phyloP scores from a whole-genome alignment of 2,329 filamentous ascomycete genomes.

The Penicillium sp. region DNA sequence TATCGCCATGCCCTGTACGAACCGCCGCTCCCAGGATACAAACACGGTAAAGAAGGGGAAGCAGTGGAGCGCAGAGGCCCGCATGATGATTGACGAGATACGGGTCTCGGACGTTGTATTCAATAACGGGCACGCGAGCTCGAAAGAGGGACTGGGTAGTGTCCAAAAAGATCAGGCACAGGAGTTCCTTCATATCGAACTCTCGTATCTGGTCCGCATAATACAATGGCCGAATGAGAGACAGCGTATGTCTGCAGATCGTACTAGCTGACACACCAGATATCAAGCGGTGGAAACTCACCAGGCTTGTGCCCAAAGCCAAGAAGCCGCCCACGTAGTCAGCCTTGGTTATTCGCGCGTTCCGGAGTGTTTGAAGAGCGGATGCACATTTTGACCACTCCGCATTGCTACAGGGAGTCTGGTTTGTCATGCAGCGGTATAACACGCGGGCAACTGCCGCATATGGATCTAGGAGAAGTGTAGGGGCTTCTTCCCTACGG shows the following conservation, averaged over 20 bases:
- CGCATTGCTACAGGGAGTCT: background rate
- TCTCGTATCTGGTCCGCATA: background rate
- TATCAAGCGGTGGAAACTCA: slow-evolving; percentile 3
- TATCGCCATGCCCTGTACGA: background rate
- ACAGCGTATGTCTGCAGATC: slow-evolving; percentile 2
- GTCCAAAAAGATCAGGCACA: slow-evolving; percentile 3
- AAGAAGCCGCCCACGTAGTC: slow-evolving; percentile 1
- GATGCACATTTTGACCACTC: slow-evolving; percentile 1
- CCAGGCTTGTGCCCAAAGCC: background rate
- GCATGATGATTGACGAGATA: slow-evolving; percentile 2
- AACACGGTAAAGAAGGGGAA: slow-evolving; percentile 3
- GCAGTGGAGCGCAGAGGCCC: slow-evolving; percentile 1
- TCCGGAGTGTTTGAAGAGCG: background rate
- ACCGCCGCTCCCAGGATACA: background rate
- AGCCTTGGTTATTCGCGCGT: background rate
- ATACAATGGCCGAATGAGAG: slow-evolving; percentile 1
- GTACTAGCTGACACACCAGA: slow-evolving; percentile 4
- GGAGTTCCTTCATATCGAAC: background rate
- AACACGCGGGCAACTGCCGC: slow-evolving; percentile 1
- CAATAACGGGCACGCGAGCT: slow-evolving; percentile 1
- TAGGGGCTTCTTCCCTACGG: background rate
- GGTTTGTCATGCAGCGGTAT: background rate
- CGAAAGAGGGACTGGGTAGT: slow-evolving; percentile 2
- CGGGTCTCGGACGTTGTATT: background rate
- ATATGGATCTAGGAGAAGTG: slow-evolving; percentile 1